A percentile compares a stretch with the other conserved stretches of the same genome.
Evolutionary conservation across 495 filamentous ascomycete genomes (phyloP).

Genomic region (Cryomyces antarcticus): DNA sequence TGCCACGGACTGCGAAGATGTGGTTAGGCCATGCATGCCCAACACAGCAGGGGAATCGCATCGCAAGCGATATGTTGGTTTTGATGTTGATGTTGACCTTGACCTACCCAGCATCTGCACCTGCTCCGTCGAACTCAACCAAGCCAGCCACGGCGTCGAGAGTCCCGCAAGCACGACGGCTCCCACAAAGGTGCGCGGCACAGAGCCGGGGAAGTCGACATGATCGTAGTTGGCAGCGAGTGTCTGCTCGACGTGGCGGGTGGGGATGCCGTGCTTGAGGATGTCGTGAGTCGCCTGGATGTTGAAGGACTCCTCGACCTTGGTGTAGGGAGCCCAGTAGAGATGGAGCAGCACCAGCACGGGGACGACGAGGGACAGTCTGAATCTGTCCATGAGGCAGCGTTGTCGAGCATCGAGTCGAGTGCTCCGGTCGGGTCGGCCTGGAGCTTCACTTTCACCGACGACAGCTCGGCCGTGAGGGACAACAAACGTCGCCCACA

Average conservation of each 20-base stretch:
- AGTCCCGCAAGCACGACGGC: slow-evolving; percentile 49
- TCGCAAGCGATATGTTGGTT: background rate
- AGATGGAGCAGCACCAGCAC: slow-evolving; percentile 55
- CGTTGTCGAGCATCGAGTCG: too few relatives aligned
- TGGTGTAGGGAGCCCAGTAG: slow-evolving; percentile 70
- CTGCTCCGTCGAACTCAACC: slow-evolving; percentile 24
- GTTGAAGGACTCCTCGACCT: slow-evolving; percentile 98
- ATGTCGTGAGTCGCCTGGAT: slow-evolving; percentile 91
- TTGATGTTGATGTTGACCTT: slow-evolving; percentile 1
- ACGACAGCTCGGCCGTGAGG: too few relatives aligned
- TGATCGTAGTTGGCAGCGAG: slow-evolving; percentile 60
- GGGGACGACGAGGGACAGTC: slow-evolving; percentile 34
- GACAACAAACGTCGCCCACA: too few relatives aligned
- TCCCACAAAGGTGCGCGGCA: slow-evolving; percentile 78
- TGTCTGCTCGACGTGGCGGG: slow-evolving; percentile 25
- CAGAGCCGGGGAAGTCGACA: slow-evolving; percentile 73
- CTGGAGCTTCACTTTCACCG: too few relatives aligned
- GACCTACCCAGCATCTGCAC: slow-evolving; percentile 33
- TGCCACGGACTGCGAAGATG: slow-evolving; percentile 36
- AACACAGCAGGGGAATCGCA: too few relatives aligned
- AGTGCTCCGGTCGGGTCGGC: too few relatives aligned
- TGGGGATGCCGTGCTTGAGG: slow-evolving; percentile 55
- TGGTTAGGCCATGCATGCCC: background rate
- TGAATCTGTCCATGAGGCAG: too few relatives aligned
- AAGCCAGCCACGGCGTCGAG: slow-evolving; percentile 29